A percentile compares a stretch with the other conserved stretches of the same genome.
These are phyloP conservation scores for Hemerocallis citrina DNA, from an alignment of 106 monocot genomes.

Conservation along the genomic window DNA sequence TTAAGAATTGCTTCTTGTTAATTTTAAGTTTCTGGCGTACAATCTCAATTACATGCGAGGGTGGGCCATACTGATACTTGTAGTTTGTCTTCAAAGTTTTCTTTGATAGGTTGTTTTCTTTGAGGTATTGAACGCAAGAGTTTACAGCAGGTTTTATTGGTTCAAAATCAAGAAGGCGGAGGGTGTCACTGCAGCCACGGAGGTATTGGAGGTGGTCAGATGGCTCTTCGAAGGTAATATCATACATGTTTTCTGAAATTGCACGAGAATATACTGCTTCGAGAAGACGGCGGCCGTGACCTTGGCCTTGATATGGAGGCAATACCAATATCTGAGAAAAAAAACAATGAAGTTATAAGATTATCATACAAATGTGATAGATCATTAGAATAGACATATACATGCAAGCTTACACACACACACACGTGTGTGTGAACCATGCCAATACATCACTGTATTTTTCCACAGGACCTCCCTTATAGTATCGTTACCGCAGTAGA, in stretches of 20 bases:
- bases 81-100: constrained; percentile 19
- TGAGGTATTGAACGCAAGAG: constrained; percentile 39
- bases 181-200: constrained; percentile 66
- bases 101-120: constrained; percentile 49
- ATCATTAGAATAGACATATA: no score
- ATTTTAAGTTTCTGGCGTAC: constrained; percentile 79
- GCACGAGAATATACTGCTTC: constrained; percentile 69
- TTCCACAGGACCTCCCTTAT: background rate
- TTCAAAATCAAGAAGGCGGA: constrained; percentile 51
- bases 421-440: no score
- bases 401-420: no score
- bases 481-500: constrained; percentile 4
- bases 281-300: constrained; percentile 65
- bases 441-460: no score
- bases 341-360: constrained; percentile 5
- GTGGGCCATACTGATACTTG: constrained; percentile 37
- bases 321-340: constrained; percentile 73
- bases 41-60: constrained; percentile 23
- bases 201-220: constrained; percentile 88
- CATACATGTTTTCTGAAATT: constrained; percentile 62
- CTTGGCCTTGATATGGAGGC: constrained; percentile 70
- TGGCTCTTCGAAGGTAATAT: constrained; percentile 90
- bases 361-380: no score
- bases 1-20: constrained; percentile 80
- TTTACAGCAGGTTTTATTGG: constrained; percentile 38